Conservation (phyloP, 345 rosid genomes). For the Excoecaria cochinchinensis region DNA sequence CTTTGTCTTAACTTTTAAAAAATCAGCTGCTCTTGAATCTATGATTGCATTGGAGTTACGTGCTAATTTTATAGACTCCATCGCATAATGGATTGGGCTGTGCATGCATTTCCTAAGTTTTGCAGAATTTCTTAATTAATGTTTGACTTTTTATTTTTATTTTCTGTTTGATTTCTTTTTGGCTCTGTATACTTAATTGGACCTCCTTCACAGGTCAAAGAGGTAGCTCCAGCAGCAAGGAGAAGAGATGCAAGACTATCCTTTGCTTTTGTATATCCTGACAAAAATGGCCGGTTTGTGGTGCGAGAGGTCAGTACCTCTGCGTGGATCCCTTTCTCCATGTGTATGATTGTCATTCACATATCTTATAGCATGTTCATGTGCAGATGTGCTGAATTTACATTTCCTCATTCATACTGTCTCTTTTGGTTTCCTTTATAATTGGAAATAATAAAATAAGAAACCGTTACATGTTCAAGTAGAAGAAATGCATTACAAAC, state of each 20-base stretch:
- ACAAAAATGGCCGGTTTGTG: conserved; percentile 68
- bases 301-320: conserved; percentile 59
- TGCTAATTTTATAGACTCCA: not conserved
- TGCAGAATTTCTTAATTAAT: not conserved
- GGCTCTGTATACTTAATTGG: conserved; percentile 2
- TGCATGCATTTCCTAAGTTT: not conserved
- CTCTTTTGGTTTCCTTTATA: no score
- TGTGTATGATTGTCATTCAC: not conserved
- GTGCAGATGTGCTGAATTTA: not conserved
- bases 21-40: not conserved
- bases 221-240: conserved; percentile 88
- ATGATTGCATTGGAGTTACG: not conserved
- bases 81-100: not conserved
- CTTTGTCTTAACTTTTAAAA: not conserved
- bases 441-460: no score
- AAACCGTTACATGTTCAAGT: no score
- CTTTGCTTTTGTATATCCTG: conserved; percentile 90
- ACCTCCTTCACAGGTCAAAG: conserved; percentile 59
- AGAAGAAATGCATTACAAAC: not conserved
- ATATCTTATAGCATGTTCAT: not conserved
- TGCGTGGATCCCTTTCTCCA: not conserved
- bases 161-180: not conserved
- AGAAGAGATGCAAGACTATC: conserved; percentile 87
- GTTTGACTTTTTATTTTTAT: not conserved
- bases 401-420: not conserved